Conservation (phyloP, 192 early-diverging fungal species). For the Rhizophagus clarus region DNA sequence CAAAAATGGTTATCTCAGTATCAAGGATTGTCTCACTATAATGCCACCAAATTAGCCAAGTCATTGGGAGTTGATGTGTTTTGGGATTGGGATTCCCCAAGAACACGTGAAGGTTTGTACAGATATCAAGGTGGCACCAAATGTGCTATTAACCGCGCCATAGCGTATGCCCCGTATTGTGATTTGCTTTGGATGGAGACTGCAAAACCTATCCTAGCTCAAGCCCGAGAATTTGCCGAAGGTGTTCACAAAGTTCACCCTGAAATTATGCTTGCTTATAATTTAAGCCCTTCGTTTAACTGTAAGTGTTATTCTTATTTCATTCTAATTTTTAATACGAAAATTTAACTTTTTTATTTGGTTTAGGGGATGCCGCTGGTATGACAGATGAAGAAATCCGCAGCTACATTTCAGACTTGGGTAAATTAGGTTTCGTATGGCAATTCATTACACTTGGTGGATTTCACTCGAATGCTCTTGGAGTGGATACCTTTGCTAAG, state of each 20-base stretch:
- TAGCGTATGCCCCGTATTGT: constrained; percentile 79
- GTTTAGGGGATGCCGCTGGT: constrained; percentile 69
- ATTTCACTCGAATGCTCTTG: constrained; percentile 91
- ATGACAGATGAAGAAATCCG: constrained; percentile 90
- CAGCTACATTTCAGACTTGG: constrained; percentile 79
- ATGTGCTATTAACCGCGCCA: constrained; percentile 80
- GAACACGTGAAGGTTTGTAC: constrained; percentile 95
- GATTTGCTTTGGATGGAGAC: constrained; percentile 97
- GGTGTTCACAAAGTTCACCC: constrained; percentile 80
- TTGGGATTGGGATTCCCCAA: constrained; percentile 91
- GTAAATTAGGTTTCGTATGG: constrained; percentile 93
- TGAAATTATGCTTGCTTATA: constrained; percentile 90
- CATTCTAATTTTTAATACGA: no score
- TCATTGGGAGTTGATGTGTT: constrained; percentile 67
- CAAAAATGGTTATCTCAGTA: constrained; percentile 51
- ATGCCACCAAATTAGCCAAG: constrained; percentile 83
- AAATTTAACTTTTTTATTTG: constrained; percentile 12
- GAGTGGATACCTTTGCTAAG: constrained; percentile 76
- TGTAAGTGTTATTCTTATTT: constrained; percentile 45
- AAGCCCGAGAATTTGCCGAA: constrained; percentile 88
- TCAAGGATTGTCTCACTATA: constrained; percentile 70
- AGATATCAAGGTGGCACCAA: constrained; percentile 95
- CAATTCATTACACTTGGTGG: constrained; percentile 98
- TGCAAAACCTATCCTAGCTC: constrained; percentile 87
- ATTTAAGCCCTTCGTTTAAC: constrained; percentile 97